Evolutionary conservation across 495 filamentous ascomycete species (phyloP), one percentile per base, ranked within the genome.

Genomic region (Annulohypoxylon moriforme): DNA sequence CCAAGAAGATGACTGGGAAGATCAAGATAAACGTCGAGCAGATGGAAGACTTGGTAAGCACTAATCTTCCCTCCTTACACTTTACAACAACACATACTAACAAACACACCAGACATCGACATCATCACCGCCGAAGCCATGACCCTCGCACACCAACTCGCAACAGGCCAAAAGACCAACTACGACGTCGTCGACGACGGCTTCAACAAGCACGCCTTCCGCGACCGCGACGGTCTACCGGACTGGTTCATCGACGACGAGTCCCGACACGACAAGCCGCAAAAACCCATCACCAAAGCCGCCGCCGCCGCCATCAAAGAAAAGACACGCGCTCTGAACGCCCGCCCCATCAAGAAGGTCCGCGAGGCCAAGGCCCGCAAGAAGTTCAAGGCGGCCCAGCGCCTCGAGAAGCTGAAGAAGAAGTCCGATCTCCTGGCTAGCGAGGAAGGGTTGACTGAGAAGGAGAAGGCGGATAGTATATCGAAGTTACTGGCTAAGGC

Each of bases 201-300:
- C 36, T 99, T 94, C 86, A 97, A 96, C 84, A 94, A 94, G 74
- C 92, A 90, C 75, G 86, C 93, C 11, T 94, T 97, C 85, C 93
- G 93, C 42, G 94, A 99, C 77, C 84, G 87, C 10, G 96, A 98
- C 68, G 96, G 96, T 1, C 89, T 99, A 16, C 96, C 96, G 0
- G 96, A 97, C 44, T 99, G 96, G 96, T 99, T 99, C 85, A 82
- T 98, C 14, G 95, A 98, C 75, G 95, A 98, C 75, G 96, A 99
- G 78, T 77, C 78, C 72, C 88, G 89, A 75, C 94, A 98, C 82
- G 92, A 92, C 79, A 92, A 89, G 78, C 89, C 89, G 6, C 89
- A 94, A 56, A 92, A 93, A 40, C 96, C 96, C 33, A 94, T 96
- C 74, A 94, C 90, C 60, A 94, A 94, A 72, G 93, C 93, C 14